Conservation (phyloP, 805 yeast species). For the Cyberlindnera americana region DNA sequence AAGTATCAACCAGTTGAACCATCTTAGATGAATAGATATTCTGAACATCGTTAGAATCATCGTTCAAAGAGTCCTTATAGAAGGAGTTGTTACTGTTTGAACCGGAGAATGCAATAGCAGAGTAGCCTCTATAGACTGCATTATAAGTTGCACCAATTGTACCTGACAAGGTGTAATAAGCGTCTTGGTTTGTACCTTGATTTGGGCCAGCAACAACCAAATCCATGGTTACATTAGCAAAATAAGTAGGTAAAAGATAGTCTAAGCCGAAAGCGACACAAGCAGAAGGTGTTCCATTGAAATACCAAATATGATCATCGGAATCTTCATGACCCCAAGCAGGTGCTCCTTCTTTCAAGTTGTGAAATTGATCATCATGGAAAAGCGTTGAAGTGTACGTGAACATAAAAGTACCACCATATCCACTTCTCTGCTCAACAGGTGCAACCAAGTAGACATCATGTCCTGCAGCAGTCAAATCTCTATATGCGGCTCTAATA, state of each 20-base stretch:
- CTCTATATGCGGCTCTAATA: conserved; percentile 52
- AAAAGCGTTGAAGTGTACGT: conserved; percentile 38
- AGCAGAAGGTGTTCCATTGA: conserved; percentile 54
- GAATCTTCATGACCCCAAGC: conserved; percentile 50
- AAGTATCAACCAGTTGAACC: conserved; percentile 35
- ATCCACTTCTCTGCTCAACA: conserved; percentile 47
- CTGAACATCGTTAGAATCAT: conserved; percentile 37
- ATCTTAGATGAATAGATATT: conserved; percentile 43
- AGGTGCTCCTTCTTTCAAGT: conserved; percentile 46
- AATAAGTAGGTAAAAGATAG: conserved; percentile 43
- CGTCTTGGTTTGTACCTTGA: conserved; percentile 47
- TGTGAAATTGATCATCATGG: conserved; percentile 45
- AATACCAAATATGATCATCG: conserved; percentile 47
- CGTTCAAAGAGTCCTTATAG: conserved; percentile 37
- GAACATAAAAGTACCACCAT: conserved; percentile 50
- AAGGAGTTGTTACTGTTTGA: conserved; percentile 45
- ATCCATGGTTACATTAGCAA: conserved; percentile 42
- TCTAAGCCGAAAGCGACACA: conserved; percentile 47
- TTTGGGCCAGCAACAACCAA: conserved; percentile 51
- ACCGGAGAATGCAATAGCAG: conserved; percentile 52
- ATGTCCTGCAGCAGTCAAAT: conserved; percentile 45
- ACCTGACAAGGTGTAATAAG: conserved; percentile 43
- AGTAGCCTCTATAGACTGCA: conserved; percentile 44
- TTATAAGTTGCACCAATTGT: conserved; percentile 50
- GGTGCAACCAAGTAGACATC: conserved; percentile 50